Evolutionary conservation across 2,329 filamentous ascomycete species (phyloP), one percentile per base, ranked within the genome.

Genomic region (Tricladium varicosporioides): DNA sequence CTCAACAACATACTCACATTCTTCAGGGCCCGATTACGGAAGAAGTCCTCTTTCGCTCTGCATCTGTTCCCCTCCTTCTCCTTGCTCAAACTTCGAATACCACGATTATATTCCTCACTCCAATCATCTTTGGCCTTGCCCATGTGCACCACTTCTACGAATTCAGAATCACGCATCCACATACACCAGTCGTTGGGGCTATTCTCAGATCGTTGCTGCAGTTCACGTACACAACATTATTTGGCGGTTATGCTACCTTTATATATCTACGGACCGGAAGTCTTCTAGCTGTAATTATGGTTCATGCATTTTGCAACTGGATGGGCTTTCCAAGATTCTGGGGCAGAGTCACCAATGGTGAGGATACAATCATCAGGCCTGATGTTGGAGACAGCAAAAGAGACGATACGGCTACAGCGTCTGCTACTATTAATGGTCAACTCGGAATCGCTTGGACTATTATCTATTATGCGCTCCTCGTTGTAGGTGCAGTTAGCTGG

Each of bases 91-190:
- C 76, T 0, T 69, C 70, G 2, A 75, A 63, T 18, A 60, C 60
- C 1, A 76, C 76, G 43, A 91, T 90, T 62, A 83, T 96, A 68
- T 91, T 96, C 74, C 76, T 91, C 10, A 90, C 91, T 1, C 93
- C 93, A 5, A 76, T 97, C 10, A 87, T 96, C 71, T 97, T 97
- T 70, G 93, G 93, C 51, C 85, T 96, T 46, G 92, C 94, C 7
- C 94, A 99, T 74, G 74, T 96, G 48, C 93, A 99, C 74, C 94
- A 99, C 75, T 91, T 96, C 72, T 96, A 96, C 76, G 94, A 97
- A 75, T 96, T 96, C 73, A 83, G 88, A 56, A 78, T 96, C 56
- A 90, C 88, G 1, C 85, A 95, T 66, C 90, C 91, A 8, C 78
- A 84, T 60, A 85, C 87, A 1, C 82, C 89, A 0, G 69, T 86